Conservation (phyloP, 331 rosid genomes). For the Ulmus americana region DNA sequence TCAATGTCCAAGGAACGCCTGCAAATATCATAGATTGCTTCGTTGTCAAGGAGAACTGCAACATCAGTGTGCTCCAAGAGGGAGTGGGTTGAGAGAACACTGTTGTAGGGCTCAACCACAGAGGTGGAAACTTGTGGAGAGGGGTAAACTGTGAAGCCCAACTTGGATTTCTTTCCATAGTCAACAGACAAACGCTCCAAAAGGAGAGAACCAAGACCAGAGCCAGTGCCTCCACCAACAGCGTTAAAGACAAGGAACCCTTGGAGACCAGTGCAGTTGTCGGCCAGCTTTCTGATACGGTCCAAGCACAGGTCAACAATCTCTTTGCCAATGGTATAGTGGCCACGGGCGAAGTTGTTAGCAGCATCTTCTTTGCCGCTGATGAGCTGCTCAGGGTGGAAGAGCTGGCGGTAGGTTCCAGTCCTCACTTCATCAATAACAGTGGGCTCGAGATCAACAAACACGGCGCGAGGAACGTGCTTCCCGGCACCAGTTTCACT, state of each 20-base stretch:
- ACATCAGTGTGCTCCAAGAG: slow-evolving; percentile 41
- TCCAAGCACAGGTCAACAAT: slow-evolving; percentile 42
- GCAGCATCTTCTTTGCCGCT: slow-evolving; percentile 45
- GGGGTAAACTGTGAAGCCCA: slow-evolving; percentile 42
- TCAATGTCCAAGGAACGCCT: slow-evolving; percentile 43
- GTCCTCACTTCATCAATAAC: slow-evolving; percentile 90
- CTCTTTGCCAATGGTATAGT: slow-evolving; percentile 40
- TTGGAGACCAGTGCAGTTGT: slow-evolving; percentile 42
- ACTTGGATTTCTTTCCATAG: slow-evolving; percentile 39
- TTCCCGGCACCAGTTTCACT: slow-evolving; percentile 93
- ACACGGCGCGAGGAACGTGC: slow-evolving; percentile 86
- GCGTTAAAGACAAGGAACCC: slow-evolving; percentile 41
- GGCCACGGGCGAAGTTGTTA: slow-evolving; percentile 44
- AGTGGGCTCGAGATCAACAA: slow-evolving; percentile 82
- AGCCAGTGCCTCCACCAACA: slow-evolving; percentile 44
- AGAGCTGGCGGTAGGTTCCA: slow-evolving; percentile 86
- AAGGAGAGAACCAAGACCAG: slow-evolving; percentile 38
- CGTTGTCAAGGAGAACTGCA: slow-evolving; percentile 37
- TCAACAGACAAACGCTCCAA: slow-evolving; percentile 41
- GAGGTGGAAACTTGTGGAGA: slow-evolving; percentile 43
- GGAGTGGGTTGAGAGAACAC: slow-evolving; percentile 40
- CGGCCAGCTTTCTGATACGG: slow-evolving; percentile 40
- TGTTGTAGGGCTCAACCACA: slow-evolving; percentile 43
- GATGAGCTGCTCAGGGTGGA: slow-evolving; percentile 84
- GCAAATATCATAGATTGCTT: slow-evolving; percentile 40